phyloP scores from a whole-genome alignment of 1,139 yeast species.

The Hansenula sp. region DNA sequence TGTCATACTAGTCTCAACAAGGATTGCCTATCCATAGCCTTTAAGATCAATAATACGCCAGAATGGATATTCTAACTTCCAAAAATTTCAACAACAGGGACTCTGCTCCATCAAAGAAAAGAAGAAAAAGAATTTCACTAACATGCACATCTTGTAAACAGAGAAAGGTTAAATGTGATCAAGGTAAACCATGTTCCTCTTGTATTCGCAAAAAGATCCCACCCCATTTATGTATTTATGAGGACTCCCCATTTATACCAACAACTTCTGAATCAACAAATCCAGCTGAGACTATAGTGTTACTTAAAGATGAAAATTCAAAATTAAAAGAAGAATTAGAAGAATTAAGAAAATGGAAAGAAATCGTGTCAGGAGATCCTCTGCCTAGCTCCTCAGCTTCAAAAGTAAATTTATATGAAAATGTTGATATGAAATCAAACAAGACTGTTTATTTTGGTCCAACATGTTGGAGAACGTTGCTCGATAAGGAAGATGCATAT shows the following conservation, averaged over 20 bases:
- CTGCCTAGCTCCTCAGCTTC: background rate
- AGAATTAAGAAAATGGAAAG: conserved; percentile 4
- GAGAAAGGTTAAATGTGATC: conserved; percentile 27
- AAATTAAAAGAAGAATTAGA: conserved; percentile 3
- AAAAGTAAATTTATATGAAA: conserved; percentile 1
- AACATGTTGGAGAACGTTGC: conserved; percentile 18
- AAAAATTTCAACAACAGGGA: background rate
- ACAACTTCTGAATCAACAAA: conserved; percentile 4
- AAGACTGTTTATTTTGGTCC: conserved; percentile 18
- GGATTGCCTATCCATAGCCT: no score
- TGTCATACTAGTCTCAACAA: no score
- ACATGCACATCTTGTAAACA: conserved; percentile 25
- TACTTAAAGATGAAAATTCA: conserved; percentile 8
- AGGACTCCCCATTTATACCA: conserved; percentile 20
- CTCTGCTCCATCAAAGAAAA: conserved; percentile 10
- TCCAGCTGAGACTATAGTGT: conserved; percentile 9
- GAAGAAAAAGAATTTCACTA: conserved; percentile 22
- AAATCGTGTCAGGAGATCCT: conserved; percentile 2
- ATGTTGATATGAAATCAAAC: conserved; percentile 7
- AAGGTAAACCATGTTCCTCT: conserved; percentile 24
- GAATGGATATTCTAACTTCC: background rate
- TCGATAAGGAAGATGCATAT: conserved; percentile 7
- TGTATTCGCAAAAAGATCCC: conserved; percentile 23
- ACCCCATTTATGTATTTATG: conserved; percentile 21
- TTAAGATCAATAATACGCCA: no score